Evolutionary conservation across 2,329 filamentous ascomycete genomes (phyloP), one percentile per base, ranked within the genome.

Genomic region (Talaromyces piceae): DNA sequence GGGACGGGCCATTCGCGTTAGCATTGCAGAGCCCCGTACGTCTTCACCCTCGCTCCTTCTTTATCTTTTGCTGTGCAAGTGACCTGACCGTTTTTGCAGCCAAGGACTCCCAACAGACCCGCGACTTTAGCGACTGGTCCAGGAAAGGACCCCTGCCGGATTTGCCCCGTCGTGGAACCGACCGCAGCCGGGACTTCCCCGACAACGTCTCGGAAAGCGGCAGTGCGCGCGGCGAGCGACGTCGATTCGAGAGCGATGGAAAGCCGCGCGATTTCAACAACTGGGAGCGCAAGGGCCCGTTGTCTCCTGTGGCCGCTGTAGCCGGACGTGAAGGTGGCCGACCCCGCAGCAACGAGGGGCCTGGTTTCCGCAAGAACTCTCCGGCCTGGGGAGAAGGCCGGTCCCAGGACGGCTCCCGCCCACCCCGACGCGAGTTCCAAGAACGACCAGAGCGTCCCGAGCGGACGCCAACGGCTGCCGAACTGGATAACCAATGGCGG

Each of bases 1-100:
- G 69, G 90, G 90, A 61, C 86, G 93, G 60, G 87, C 84, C 66
- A 90, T 98, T 68, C 84, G 89, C 68, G 86, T 97, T 67, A 96
- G 91, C 76, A 85, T 98, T 66, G 94, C 93, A 47, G 94, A 98
- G 76, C 93, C 93, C 70, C 91, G 93, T 98, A 86, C 73, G 45
- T 37, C 13, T 18, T 47, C 12, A 23, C 22, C 2, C 7, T 12
- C 12, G 12, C 3, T n/a, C 18, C 13, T 26, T 13, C 11, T 23
- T 25, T 12, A 30, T 26, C 8, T 46, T 16, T 41, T 22, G 27
- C 27, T 12, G 41, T 39, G 20, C 20, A 27, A 6, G 41, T 31
- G 41, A 23, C 48, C 56, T 79, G 58, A 81, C 67, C 54, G 25
- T 11, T 8, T 41, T 13, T 59, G 48, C 62, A 96, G 91, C 91